Conservation (phyloP, 202 grass and related monocot species). For the Carex arenaria region DNA sequence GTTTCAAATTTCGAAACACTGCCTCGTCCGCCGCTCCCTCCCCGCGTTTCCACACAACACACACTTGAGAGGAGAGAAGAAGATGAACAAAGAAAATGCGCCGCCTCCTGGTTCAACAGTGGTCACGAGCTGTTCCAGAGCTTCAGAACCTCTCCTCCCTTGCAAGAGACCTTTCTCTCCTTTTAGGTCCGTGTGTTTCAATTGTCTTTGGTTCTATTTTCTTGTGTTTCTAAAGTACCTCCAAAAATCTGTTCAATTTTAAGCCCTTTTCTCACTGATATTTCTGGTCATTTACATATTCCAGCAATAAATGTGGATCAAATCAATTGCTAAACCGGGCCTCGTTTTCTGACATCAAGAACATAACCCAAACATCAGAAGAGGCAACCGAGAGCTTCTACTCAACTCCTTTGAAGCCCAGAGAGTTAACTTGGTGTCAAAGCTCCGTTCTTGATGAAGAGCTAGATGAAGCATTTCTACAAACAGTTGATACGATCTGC, state of each 20-base stretch:
- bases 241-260: not conserved
- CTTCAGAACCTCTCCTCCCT: slow-evolving; percentile 20
- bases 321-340: not conserved
- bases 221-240: not conserved
- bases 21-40: not conserved
- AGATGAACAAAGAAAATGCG: slow-evolving; percentile 27
- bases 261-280: not conserved
- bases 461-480: slow-evolving; percentile 34
- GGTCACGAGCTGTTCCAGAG: not conserved
- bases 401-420: slow-evolving; percentile 3
- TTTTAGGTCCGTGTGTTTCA: not conserved
- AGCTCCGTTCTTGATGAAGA: slow-evolving; percentile 34
- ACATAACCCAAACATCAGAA: not conserved
- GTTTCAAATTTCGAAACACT: not conserved
- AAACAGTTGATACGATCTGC: slow-evolving; percentile 33
- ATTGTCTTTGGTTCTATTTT: not conserved
- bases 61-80: not conserved
- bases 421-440: not conserved
- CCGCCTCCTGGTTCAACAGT: not conserved
- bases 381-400: not conserved
- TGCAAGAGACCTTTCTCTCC: slow-evolving; percentile 29
- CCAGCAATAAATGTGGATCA: not conserved
- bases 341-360: slow-evolving; percentile 18
- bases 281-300: slow-evolving; percentile 3
- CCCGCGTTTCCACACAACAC: not conserved